These are phyloP conservation scores for Epichloe bromicola DNA, from an alignment of 2,329 filamentous ascomycete species.

Conservation along the genomic window DNA sequence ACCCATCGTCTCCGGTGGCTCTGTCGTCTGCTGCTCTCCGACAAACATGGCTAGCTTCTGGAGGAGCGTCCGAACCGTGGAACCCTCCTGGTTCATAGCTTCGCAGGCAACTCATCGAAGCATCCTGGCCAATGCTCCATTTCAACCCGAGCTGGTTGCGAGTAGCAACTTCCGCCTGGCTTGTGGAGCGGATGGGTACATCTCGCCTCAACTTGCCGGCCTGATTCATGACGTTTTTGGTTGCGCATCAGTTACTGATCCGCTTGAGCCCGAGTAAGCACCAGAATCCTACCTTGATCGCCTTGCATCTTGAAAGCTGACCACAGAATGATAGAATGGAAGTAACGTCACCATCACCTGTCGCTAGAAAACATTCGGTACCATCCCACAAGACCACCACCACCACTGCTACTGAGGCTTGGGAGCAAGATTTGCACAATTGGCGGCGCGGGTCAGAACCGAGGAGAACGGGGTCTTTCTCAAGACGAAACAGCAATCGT, in stretches of 20 bases:
- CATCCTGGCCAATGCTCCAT: neutral
- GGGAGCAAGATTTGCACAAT: neutral
- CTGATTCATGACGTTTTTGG: constrained; percentile 3
- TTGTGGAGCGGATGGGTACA: neutral
- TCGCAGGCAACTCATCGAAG: neutral
- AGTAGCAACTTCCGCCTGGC: neutral
- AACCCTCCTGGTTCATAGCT: neutral
- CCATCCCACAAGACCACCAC: neutral
- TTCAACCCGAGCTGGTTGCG: neutral
- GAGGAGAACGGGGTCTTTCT: neutral
- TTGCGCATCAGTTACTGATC: constrained; percentile 1
- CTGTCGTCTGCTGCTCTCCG: neutral
- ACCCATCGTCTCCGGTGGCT: neutral
- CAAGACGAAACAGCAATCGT: neutral
- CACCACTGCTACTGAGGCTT: neutral
- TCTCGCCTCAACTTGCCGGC: neutral
- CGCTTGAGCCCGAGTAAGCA: neutral
- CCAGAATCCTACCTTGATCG: too few relatives aligned
- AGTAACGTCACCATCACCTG: neutral
- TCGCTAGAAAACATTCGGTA: neutral
- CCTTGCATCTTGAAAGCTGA: neutral
- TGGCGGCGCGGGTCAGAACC: neutral
- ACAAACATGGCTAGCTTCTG: neutral
- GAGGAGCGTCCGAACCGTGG: neutral
- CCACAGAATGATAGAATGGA: neutral